Conservation (phyloP, 2,329 filamentous ascomycete species). For the Neocatenulostroma microsporum region DNA sequence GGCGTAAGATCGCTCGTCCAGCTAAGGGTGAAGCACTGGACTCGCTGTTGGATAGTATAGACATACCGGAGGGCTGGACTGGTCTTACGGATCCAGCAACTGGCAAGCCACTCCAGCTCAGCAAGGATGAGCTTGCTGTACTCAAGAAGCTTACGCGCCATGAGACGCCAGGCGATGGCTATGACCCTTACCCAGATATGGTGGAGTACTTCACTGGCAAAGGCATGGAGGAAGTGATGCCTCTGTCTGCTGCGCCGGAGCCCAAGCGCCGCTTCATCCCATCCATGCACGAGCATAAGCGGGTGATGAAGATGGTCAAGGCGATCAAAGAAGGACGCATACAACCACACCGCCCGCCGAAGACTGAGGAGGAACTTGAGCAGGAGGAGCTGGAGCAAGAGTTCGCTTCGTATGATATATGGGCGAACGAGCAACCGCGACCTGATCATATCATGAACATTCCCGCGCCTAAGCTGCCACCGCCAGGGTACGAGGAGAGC, state of each 20-base stretch:
- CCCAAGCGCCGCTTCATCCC: constrained; percentile 93
- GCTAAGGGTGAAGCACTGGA: constrained; percentile 90
- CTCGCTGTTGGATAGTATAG: constrained; percentile 89
- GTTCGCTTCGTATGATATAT: constrained; percentile 75
- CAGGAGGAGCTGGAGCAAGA: constrained; percentile 62
- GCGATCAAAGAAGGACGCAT: constrained; percentile 93
- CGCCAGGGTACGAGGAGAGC: constrained; percentile 88
- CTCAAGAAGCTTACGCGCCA: constrained; percentile 83
- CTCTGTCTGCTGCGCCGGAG: constrained; percentile 85
- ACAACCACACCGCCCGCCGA: constrained; percentile 74
- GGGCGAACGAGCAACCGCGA: constrained; percentile 82
- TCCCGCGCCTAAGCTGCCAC: constrained; percentile 84
- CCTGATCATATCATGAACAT: constrained; percentile 89
- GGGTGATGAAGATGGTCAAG: constrained; percentile 93
- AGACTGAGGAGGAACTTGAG: constrained; percentile 50
- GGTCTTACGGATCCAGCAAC: constrained; percentile 89
- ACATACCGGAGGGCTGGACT: constrained; percentile 95
- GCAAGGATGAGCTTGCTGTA: constrained; percentile 78
- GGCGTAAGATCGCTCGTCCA: constrained; percentile 93
- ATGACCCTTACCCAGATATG: constrained; percentile 87
- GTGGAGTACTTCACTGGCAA: constrained; percentile 91
- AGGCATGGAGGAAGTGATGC: constrained; percentile 79
- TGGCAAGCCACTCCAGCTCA: constrained; percentile 84
- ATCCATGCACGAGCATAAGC: constrained; percentile 93
- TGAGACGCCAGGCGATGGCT: constrained; percentile 77